Evolutionary conservation across 2,329 filamentous ascomycete species (phyloP).

Genomic region (Claviceps purpurea): DNA sequence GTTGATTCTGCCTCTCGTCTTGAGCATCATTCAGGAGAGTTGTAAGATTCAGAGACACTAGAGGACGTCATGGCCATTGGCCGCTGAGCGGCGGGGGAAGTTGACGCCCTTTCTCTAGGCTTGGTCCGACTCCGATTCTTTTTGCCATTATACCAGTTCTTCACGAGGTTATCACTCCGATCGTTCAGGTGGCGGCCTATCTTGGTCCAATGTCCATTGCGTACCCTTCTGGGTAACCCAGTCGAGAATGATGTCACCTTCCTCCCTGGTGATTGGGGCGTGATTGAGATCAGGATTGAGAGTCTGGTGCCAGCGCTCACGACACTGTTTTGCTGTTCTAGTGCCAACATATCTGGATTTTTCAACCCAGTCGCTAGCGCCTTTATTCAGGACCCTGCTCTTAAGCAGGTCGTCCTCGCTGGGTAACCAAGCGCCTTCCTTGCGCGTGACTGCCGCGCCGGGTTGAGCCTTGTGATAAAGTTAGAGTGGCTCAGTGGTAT

Average conservation of each 20-base stretch:
- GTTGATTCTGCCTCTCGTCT: too few species aligned
- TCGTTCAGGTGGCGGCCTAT: slow-evolving; percentile 72
- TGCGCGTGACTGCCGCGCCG: slow-evolving; percentile 9
- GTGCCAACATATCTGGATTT: slow-evolving; percentile 65
- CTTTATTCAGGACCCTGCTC: slow-evolving; percentile 55
- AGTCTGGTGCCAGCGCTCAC: slow-evolving; percentile 89
- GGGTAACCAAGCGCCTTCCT: slow-evolving; percentile 70
- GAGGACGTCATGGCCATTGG: too few species aligned
- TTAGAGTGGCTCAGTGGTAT: background rate
- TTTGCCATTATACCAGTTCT: slow-evolving; percentile 96
- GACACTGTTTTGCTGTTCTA: slow-evolving; percentile 84
- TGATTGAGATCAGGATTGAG: slow-evolving; percentile 66
- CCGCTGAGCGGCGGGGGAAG: too few species aligned
- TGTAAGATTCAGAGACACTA: too few species aligned
- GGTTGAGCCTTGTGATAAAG: background rate
- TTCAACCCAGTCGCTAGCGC: slow-evolving; percentile 78
- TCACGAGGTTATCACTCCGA: slow-evolving; percentile 87
- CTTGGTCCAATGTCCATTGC: slow-evolving; percentile 91
- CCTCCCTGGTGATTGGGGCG: slow-evolving; percentile 58
- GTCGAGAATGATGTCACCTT: slow-evolving; percentile 60
- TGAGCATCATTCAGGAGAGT: too few species aligned
- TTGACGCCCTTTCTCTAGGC: slow-evolving; percentile 16
- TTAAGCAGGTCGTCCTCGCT: slow-evolving; percentile 61
- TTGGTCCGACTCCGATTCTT: slow-evolving; percentile 54
- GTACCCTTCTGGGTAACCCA: slow-evolving; percentile 70